Evolutionary conservation across 768 basidiomycete species (phyloP).

Genomic region (Kwoniella bestiolae): DNA sequence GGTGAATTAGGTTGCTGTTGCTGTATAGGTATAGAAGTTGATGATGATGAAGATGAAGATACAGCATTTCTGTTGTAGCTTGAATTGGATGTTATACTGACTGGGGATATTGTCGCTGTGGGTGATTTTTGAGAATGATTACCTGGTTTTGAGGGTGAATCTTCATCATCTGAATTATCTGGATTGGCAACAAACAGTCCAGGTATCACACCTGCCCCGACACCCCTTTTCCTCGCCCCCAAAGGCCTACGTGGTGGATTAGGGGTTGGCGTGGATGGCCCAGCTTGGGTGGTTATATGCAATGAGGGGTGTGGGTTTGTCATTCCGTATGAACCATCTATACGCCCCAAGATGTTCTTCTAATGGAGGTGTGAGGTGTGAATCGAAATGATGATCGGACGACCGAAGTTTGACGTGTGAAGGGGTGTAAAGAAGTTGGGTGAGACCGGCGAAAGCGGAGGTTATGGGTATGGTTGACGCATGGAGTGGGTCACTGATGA

Average conservation of each 20-base stretch:
- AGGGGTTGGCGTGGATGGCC: constrained; percentile 25
- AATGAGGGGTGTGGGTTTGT: constrained; percentile 20
- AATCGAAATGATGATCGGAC: background rate
- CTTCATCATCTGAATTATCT: constrained; percentile 49
- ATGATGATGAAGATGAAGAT: background rate
- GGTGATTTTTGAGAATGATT: constrained; percentile 28
- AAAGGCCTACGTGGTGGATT: constrained; percentile 30
- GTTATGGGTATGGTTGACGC: no score
- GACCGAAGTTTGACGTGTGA: background rate
- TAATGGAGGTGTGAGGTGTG: no score
- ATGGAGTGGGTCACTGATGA: background rate
- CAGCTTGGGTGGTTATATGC: constrained; percentile 19
- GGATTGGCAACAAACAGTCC: constrained; percentile 51
- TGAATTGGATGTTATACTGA: constrained; percentile 35
- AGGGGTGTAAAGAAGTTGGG: background rate
- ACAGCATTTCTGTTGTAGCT: constrained; percentile 18
- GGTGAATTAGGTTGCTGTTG: constrained; percentile 1
- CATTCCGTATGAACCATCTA: background rate
- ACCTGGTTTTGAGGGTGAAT: constrained; percentile 13
- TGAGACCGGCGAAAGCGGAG: background rate
- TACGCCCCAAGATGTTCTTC: background rate
- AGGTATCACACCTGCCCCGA: constrained; percentile 21
- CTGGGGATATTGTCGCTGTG: constrained; percentile 25
- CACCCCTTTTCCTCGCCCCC: constrained; percentile 34
- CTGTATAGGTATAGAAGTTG: constrained; percentile 5